Percentiles rank a stretch among this genome's conserved stretches.
These are phyloP conservation scores for Neurospora cerealis DNA, from an alignment of 495 filamentous ascomycete genomes.

Conservation along the genomic window DNA sequence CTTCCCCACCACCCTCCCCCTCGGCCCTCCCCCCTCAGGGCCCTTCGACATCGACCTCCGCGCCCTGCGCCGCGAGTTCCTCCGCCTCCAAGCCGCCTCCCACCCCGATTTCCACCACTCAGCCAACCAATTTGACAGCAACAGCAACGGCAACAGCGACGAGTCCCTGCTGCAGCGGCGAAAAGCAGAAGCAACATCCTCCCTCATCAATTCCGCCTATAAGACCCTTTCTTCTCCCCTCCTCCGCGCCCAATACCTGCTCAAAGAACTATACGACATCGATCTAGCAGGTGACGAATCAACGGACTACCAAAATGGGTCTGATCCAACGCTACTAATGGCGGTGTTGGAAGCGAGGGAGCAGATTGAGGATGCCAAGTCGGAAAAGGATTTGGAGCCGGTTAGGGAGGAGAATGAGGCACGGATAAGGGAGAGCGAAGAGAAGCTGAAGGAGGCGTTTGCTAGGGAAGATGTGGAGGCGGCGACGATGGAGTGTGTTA, in stretches of 20 bases:
- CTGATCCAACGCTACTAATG: constrained; percentile 67
- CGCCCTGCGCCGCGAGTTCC: constrained; percentile 71
- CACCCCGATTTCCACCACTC: constrained; percentile 72
- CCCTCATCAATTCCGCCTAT: constrained; percentile 83
- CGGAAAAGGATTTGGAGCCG: constrained; percentile 51
- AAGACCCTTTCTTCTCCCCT: constrained; percentile 69
- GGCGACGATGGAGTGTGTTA: constrained; percentile 61
- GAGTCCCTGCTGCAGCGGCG: constrained; percentile 1
- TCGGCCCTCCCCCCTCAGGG: constrained; percentile 66
- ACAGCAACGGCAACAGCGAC: not conserved
- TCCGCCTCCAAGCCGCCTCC: constrained; percentile 63
- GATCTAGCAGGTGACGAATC: constrained; percentile 69
- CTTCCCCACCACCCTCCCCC: constrained; percentile 74
- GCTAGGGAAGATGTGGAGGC: constrained; percentile 49
- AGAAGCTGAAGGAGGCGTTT: constrained; percentile 52
- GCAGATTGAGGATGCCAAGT: constrained; percentile 64
- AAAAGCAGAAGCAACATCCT: constrained; percentile 59
- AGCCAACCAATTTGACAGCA: constrained; percentile 19
- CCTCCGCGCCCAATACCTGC: constrained; percentile 72
- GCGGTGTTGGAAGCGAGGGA: constrained; percentile 83
- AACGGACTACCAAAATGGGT: constrained; percentile 54
- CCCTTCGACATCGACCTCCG: constrained; percentile 63
- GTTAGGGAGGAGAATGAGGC: constrained; percentile 57
- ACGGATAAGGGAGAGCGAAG: constrained; percentile 52
- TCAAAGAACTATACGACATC: constrained; percentile 54